Conservation (phyloP, 495 filamentous ascomycete genomes). For the Pseudoneurospora amorphoporcata region DNA sequence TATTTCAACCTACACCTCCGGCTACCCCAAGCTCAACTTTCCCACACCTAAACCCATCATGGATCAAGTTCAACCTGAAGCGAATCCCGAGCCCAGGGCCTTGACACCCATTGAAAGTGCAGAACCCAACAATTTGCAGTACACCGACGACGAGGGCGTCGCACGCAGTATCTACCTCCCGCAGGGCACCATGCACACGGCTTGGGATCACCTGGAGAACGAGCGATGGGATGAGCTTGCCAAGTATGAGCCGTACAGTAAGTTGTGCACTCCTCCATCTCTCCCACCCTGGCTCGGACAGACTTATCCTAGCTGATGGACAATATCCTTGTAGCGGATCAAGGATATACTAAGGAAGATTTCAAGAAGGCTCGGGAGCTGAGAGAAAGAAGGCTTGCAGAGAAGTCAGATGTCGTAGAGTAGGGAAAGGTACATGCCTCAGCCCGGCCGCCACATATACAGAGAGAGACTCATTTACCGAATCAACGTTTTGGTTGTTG, state of each 20-base stretch:
- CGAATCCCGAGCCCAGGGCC: no score
- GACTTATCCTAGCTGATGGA: not conserved
- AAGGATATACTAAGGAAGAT: not conserved
- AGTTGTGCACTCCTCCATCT: not conserved
- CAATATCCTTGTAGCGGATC: not conserved
- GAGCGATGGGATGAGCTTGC: not conserved
- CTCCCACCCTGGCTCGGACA: not conserved
- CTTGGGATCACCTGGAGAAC: not conserved
- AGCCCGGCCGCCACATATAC: no score
- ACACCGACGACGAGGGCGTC: not conserved
- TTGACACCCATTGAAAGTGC: not conserved
- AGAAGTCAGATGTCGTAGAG: no score
- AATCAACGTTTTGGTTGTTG: no score
- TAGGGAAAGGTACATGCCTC: no score
- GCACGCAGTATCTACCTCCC: not conserved
- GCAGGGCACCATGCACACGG: not conserved
- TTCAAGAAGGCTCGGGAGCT: no score
- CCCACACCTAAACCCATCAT: no score
- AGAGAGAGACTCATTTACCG: no score
- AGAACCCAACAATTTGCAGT: not conserved
- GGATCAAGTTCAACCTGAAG: no score
- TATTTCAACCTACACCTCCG: no score
- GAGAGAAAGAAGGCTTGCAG: no score
- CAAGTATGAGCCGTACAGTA: not conserved
- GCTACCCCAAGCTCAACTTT: no score